Evolutionary conservation across 2,329 filamentous ascomycete species (phyloP).

Genomic region (Whalleya microplaca): DNA sequence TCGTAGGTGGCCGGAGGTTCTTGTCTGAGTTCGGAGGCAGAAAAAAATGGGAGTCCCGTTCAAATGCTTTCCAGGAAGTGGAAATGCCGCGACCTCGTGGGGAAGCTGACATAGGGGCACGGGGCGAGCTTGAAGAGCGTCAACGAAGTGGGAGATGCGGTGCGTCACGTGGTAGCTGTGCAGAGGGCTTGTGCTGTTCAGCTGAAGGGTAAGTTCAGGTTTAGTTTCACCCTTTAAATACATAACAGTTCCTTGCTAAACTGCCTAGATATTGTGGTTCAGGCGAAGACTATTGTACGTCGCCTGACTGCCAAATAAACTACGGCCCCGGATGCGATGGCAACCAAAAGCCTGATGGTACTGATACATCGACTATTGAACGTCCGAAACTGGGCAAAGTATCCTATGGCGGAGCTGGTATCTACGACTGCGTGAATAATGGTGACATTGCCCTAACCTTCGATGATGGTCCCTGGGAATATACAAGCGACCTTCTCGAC

Average conservation of each 20-base stretch:
- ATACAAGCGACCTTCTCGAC: constrained; percentile 62
- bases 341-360: constrained; percentile 48
- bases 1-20: constrained; percentile 35
- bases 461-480: constrained; percentile 65
- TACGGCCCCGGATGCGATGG: constrained; percentile 53
- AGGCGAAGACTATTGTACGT: constrained; percentile 32
- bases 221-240: not conserved
- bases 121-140: constrained; percentile 25
- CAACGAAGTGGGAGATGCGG: constrained; percentile 34
- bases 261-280: constrained; percentile 33
- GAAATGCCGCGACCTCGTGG: constrained; percentile 8
- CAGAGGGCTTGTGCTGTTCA: constrained; percentile 37
- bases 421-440: constrained; percentile 53
- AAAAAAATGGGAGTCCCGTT: constrained; percentile 27
- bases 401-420: constrained; percentile 50
- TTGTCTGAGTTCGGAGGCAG: constrained; percentile 30
- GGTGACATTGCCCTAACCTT: constrained; percentile 66
- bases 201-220: constrained; percentile 33
- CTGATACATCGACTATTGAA: constrained; percentile 48
- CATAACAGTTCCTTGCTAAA: constrained; percentile 15
- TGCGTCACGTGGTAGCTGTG: constrained; percentile 29
- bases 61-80: constrained; percentile 7
- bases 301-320: constrained; percentile 41
- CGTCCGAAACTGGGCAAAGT: constrained; percentile 51
- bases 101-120: constrained; percentile 13